These are phyloP conservation scores for Mycena capillaripes DNA, from an alignment of 768 basidiomycete genomes.

Conservation along the genomic window DNA sequence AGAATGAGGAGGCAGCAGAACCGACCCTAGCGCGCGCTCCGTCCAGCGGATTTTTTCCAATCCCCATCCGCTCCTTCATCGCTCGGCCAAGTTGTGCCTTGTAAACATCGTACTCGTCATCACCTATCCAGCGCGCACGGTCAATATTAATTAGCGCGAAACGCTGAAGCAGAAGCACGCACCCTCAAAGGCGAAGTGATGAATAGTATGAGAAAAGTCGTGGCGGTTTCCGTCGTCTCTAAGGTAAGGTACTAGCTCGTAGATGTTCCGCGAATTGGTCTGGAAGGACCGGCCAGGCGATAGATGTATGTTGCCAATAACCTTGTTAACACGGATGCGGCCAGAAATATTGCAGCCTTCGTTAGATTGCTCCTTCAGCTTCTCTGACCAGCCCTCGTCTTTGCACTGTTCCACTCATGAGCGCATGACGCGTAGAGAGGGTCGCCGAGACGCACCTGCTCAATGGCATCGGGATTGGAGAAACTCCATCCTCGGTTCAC, in stretches of 20 bases:
- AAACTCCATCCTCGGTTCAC: conserved; percentile 97
- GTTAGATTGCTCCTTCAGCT: conserved; percentile 89
- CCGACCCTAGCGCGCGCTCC: conserved; percentile 69
- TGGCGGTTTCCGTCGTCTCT: conserved; percentile 90
- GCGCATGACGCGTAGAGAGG: not conserved
- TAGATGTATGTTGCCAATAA: conserved; percentile 95
- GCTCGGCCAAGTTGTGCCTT: conserved; percentile 72
- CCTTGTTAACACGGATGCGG: conserved; percentile 95
- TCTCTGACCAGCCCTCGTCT: conserved; percentile 95
- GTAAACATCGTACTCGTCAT: conserved; percentile 83
- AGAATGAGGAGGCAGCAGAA: conserved; percentile 15
- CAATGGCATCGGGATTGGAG: conserved; percentile 88
- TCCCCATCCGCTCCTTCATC: conserved; percentile 81
- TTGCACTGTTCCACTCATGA: conserved; percentile 73
- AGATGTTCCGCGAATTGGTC: conserved; percentile 79
- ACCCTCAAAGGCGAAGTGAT: conserved; percentile 84
- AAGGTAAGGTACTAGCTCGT: conserved; percentile 95
- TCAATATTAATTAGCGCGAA: not conserved
- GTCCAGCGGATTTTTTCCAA: conserved; percentile 84
- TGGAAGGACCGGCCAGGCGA: conserved; percentile 98
- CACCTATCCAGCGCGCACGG: conserved; percentile 55
- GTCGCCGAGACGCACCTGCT: conserved; percentile 74
- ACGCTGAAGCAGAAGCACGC: conserved; percentile 22
- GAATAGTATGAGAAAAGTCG: conserved; percentile 92
- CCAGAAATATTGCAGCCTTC: conserved; percentile 97